A percentile compares a stretch with the other conserved stretches of the same genome.
Conservation (phyloP, 2,329 filamentous ascomycete genomes). For the Eutypella sp. region DNA sequence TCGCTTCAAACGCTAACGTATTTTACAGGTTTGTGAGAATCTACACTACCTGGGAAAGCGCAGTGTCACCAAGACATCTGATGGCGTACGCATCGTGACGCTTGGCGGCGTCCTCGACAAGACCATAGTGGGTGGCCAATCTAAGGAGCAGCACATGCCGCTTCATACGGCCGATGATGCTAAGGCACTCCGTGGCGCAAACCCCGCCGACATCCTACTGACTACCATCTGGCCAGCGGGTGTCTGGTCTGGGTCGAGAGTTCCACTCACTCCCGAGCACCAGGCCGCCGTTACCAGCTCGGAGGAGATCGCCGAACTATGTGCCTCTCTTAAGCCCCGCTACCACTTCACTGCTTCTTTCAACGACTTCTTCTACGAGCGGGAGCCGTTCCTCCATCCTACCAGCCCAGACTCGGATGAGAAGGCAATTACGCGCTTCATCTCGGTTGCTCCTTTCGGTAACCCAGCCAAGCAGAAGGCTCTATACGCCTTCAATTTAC, state of each 20-base stretch:
- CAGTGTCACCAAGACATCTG: conserved; percentile 80
- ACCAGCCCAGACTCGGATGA: conserved; percentile 38
- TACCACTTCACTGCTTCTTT: conserved; percentile 80
- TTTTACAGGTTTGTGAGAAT: conserved; percentile 69
- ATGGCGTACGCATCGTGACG: conserved; percentile 82
- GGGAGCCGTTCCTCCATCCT: conserved; percentile 84
- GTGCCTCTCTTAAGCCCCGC: conserved; percentile 73
- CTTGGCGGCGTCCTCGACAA: conserved; percentile 70
- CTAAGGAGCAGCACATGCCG: conserved; percentile 69
- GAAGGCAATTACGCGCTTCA: conserved; percentile 74
- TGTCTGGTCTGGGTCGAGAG: conserved; percentile 64
- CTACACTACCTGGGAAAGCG: conserved; percentile 85
- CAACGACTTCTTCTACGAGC: conserved; percentile 69
- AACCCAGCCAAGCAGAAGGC: conserved; percentile 75
- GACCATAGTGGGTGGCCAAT: conserved; percentile 55
- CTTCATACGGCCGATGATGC: conserved; percentile 75
- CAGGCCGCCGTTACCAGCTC: conserved; percentile 48
- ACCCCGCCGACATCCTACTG: conserved; percentile 78
- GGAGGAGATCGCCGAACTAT: conserved; percentile 73
- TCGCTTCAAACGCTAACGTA: conserved; percentile 1
- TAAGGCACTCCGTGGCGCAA: conserved; percentile 67
- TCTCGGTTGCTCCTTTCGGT: conserved; percentile 76
- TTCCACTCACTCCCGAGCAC: conserved; percentile 49
- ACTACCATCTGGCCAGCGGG: conserved; percentile 80
- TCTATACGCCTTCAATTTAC: conserved; percentile 73